Base-by-base conservation (phyloP, 805 yeast species). In the Lachancea fermentati region DNA sequence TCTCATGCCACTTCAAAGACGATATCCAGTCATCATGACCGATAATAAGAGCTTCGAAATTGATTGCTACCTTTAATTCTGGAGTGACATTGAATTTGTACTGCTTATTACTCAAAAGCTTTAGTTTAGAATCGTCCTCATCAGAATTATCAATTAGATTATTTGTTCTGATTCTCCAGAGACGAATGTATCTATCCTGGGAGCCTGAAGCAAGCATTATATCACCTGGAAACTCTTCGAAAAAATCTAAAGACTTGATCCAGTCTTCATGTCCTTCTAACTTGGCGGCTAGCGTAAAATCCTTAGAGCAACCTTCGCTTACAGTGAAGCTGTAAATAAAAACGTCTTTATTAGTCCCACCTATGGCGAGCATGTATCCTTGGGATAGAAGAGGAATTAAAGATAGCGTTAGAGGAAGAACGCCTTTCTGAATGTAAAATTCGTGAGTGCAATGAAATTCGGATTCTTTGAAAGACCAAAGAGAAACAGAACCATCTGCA, bases 21-120 rank as follows among this genome's bases (percentile, higher is more conserved):
- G 91, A 78, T 18, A 94, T 81, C 98, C 98, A 93, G 60, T 93
- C 99, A 58, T 93, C 99, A 62, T 93, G 98, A 5, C 98, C 99
- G 83, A 93, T 81, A 18, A 93, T 78, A 44, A 93, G 74, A 0
- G 98, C 96, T 55, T 94, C 99, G 55, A 89, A 87, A 48, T 77
- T 78, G 37, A 88, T 72, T 4, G 82, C 76, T 43, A 75, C 76
- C 37, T 66, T 59, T 2, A 70, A 51, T 11, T 51, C 52, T 6
- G 49, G 53, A 2, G 49, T 55, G 29, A 73, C 54, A 9, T 55
- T 50, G 47, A 87, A 78, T 45, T 76, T 73, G 59, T 84, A 79
- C 60, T 80, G 84, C 51, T 83, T 87, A 63, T 85, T 86, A 13
- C 82, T 76, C 43, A 85, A 65, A 30, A 80, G 65, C 7, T 69